phyloP scores from a whole-genome alignment of 169 alveolate genomes.

The Cryptosporidium ubiquitum region DNA sequence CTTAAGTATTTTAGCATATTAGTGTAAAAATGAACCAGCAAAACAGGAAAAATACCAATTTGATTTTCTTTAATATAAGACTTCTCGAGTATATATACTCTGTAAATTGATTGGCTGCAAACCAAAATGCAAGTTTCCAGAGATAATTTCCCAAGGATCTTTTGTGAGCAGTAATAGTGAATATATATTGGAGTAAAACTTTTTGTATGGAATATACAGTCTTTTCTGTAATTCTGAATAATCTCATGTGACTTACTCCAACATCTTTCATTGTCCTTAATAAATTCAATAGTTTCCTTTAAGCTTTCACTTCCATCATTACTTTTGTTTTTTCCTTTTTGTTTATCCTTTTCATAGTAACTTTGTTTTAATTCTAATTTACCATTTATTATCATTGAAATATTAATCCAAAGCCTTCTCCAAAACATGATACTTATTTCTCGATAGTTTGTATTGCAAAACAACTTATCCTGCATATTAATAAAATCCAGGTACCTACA shows the following conservation, averaged over 20 bases:
- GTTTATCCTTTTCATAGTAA: not conserved
- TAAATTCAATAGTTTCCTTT: not conserved
- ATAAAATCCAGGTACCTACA: slow-evolving; percentile 81
- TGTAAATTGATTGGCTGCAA: slow-evolving; percentile 19
- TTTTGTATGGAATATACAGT: not conserved
- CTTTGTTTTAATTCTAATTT: not conserved
- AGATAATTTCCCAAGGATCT: slow-evolving; percentile 27
- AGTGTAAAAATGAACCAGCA: slow-evolving; percentile 28
- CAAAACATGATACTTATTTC: slow-evolving; percentile 4
- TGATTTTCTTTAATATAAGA: not conserved
- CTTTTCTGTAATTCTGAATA: slow-evolving; percentile 6
- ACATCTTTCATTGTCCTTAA: not conserved
- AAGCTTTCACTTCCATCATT: not conserved
- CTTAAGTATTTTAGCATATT: not conserved
- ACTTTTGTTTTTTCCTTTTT: not conserved
- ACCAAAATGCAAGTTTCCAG: slow-evolving; percentile 22
- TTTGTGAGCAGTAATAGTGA: slow-evolving; percentile 39
- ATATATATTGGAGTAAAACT: slow-evolving; percentile 9
- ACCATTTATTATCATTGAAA: not conserved
- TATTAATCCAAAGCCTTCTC: slow-evolving; percentile 37
- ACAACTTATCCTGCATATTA: slow-evolving; percentile 77
- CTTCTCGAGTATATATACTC: slow-evolving; percentile 11
- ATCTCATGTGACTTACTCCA: slow-evolving; percentile 49
- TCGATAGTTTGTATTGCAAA: slow-evolving; percentile 15
- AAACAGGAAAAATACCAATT: not conserved